phyloP scores from a whole-genome alignment of 164 flowering plant genomes.

The Nelumbo lutea region DNA sequence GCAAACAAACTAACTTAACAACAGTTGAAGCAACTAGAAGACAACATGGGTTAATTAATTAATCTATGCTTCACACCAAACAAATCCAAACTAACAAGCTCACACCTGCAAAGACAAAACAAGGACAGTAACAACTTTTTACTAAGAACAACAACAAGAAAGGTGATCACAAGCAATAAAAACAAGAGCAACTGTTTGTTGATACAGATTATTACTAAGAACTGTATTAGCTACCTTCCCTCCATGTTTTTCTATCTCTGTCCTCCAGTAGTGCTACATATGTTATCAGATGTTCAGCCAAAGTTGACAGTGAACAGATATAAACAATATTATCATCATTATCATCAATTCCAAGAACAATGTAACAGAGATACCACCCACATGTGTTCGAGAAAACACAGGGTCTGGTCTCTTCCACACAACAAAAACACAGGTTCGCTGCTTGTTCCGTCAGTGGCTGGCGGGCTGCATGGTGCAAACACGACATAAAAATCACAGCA shows the following conservation, averaged over 20 bases:
- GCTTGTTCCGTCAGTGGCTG: too few relatives aligned
- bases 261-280: conserved; percentile 57
- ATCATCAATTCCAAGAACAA: background rate
- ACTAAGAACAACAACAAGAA: too few relatives aligned
- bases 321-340: background rate
- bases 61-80: too few relatives aligned
- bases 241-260: conserved; percentile 61
- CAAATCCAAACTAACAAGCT: background rate
- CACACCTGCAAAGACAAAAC: conserved; percentile 32
- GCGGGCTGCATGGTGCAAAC: too few relatives aligned
- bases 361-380: conserved; percentile 12
- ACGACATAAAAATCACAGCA: too few relatives aligned
- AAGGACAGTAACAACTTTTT: too few relatives aligned
- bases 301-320: background rate
- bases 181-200: background rate
- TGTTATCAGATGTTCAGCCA: background rate
- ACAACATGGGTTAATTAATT: too few relatives aligned
- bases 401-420: too few relatives aligned
- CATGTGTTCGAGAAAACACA: conserved; percentile 51
- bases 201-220: conserved; percentile 25
- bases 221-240: conserved; percentile 58
- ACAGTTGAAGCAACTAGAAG: too few relatives aligned
- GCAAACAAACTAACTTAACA: too few relatives aligned
- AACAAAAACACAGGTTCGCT: too few relatives aligned
- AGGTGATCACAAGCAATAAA: background rate